Evolutionary conservation across 1,284 basidiomycete genomes (phyloP).

Genomic region (Malassezia obtusa): DNA sequence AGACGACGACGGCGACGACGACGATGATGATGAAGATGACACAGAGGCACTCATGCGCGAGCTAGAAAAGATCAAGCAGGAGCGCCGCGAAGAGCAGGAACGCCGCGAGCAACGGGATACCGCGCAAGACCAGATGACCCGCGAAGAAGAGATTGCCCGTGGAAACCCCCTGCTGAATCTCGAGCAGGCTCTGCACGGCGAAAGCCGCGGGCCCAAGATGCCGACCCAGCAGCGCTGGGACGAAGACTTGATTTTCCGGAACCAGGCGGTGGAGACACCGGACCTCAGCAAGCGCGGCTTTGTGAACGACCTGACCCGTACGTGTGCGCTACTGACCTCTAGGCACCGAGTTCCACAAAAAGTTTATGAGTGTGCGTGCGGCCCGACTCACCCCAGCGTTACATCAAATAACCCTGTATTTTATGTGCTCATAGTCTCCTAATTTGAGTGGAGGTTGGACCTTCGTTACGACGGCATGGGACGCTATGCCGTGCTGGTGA

Average conservation of each 20-base stretch:
- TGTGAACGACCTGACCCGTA: slow-evolving; percentile 42
- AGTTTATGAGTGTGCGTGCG: slow-evolving; percentile 34
- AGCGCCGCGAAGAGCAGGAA: slow-evolving; percentile 30
- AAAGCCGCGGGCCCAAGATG: background rate
- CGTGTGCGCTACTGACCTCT: slow-evolving; percentile 2
- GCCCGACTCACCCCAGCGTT: slow-evolving; percentile 15
- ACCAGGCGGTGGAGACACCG: slow-evolving; percentile 30
- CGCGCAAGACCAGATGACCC: slow-evolving; percentile 13
- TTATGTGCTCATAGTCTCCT: background rate
- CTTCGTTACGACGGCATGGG: slow-evolving; percentile 27
- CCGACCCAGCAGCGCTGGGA: slow-evolving; percentile 32
- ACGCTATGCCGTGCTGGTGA: slow-evolving; percentile 33
- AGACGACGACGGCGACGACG: slow-evolving; percentile 15
- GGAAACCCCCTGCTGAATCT: slow-evolving; percentile 44
- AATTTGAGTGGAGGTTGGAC: background rate
- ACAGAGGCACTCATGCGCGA: slow-evolving; percentile 31
- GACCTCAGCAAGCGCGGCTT: slow-evolving; percentile 21
- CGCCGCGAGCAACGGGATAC: slow-evolving; percentile 10
- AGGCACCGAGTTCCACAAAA: slow-evolving; percentile 40
- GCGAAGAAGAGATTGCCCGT: slow-evolving; percentile 37
- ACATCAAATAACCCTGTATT: slow-evolving; percentile 24
- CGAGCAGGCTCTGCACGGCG: slow-evolving; percentile 22
- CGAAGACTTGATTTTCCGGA: slow-evolving; percentile 47
- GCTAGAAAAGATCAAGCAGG: slow-evolving; percentile 40
- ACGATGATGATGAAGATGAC: slow-evolving; percentile 19